Percentiles rank a stretch among this genome's conserved stretches.
Evolutionary conservation across 2,329 filamentous ascomycete genomes (phyloP).

Genomic region (Emergomyces pasteurianus): DNA sequence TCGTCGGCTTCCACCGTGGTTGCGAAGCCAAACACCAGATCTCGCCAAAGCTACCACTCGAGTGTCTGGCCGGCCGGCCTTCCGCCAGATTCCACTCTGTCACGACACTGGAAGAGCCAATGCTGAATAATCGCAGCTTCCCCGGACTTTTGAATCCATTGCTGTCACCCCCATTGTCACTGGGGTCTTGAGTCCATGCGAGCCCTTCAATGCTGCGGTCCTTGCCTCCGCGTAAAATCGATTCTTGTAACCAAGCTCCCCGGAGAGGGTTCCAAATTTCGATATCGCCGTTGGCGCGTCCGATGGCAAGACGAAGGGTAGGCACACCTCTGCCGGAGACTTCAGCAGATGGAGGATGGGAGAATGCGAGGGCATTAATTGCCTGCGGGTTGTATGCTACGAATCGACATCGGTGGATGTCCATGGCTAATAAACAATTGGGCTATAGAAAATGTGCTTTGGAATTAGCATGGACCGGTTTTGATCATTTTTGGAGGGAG

Average conservation of each 20-base stretch:
- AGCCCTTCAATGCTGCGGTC: conserved; percentile 82
- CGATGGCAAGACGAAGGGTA: conserved; percentile 69
- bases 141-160: conserved; percentile 54
- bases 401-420: conserved; percentile 94
- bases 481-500: background rate
- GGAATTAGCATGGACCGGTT: background rate
- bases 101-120: conserved; percentile 81
- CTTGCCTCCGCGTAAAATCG: conserved; percentile 68
- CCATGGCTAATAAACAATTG: conserved; percentile 47
- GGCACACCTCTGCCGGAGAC: conserved; percentile 38
- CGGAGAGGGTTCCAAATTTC: conserved; percentile 91
- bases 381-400: conserved; percentile 82
- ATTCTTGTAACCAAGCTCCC: conserved; percentile 82
- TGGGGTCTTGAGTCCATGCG: conserved; percentile 79
- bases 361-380: conserved; percentile 92
- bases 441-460: background rate
- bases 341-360: conserved; percentile 50
- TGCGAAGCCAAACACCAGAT: conserved; percentile 94
- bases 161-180: conserved; percentile 47
- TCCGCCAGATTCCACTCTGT: conserved; percentile 90
- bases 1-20: conserved; percentile 43
- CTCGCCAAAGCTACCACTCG: conserved; percentile 84
- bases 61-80: conserved; percentile 65
- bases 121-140: conserved; percentile 80
- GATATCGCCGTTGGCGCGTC: conserved; percentile 87